These are phyloP conservation scores for Cicer cuneatum DNA, from an alignment of 306 rosid species.

Conservation along the genomic window DNA sequence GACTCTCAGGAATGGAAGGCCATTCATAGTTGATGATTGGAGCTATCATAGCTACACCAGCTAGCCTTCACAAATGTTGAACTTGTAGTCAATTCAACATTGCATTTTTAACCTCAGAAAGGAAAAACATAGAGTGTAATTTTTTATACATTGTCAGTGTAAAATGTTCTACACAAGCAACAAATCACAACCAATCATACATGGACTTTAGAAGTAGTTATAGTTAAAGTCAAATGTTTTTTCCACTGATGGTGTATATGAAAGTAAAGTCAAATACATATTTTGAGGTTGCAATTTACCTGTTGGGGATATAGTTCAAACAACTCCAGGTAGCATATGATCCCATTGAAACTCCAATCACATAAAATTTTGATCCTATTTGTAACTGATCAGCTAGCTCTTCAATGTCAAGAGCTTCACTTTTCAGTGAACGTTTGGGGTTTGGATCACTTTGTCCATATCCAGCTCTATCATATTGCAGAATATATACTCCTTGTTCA, in stretches of 20 bases:
- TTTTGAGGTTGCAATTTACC: constrained; percentile 57
- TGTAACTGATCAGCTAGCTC: constrained; percentile 82
- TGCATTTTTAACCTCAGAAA: constrained; percentile 6
- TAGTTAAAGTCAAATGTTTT: too few relatives aligned
- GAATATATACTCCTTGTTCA: constrained; percentile 73
- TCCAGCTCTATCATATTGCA: constrained; percentile 86
- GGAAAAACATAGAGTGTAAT: neutral
- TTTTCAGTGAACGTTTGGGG: constrained; percentile 69
- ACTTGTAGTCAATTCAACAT: constrained; percentile 27
- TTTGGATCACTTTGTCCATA: constrained; percentile 96
- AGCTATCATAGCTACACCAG: constrained; percentile 81
- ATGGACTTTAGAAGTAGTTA: too few relatives aligned
- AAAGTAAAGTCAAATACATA: neutral
- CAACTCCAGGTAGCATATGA: constrained; percentile 92
- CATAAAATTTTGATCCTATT: constrained; percentile 75
- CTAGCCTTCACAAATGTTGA: constrained; percentile 67
- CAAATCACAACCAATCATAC: too few relatives aligned
- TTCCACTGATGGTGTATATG: too few relatives aligned
- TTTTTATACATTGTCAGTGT: too few relatives aligned
- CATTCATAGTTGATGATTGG: constrained; percentile 82
- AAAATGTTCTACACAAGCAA: too few relatives aligned
- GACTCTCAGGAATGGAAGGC: constrained; percentile 78
- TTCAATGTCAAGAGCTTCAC: constrained; percentile 86
- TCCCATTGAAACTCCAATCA: constrained; percentile 92
- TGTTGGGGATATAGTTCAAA: constrained; percentile 79